Percentiles rank a stretch among this genome's conserved stretches.
phyloP scores from a whole-genome alignment of 2,329 filamentous ascomycete genomes.

The Beauveria sp. region DNA sequence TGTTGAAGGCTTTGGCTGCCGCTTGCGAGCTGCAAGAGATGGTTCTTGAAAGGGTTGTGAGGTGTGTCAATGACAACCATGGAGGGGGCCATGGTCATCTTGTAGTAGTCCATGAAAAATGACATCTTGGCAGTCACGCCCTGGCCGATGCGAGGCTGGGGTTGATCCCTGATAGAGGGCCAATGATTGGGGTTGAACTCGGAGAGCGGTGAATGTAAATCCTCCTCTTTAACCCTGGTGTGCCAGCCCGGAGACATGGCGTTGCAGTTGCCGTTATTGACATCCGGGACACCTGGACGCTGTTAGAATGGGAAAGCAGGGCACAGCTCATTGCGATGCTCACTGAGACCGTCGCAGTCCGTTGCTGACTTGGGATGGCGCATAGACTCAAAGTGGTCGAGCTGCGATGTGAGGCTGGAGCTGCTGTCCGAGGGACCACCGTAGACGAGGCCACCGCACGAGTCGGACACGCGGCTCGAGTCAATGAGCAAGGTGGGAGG shows the following conservation, averaged over 20 bases:
- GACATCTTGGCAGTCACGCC: slow-evolving; percentile 70
- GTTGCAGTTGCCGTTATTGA: slow-evolving; percentile 41
- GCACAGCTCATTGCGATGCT: slow-evolving; percentile 28
- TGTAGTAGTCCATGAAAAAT: slow-evolving; percentile 89
- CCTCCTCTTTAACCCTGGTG: slow-evolving; percentile 34
- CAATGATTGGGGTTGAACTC: slow-evolving; percentile 41
- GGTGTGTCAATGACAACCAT: slow-evolving; percentile 87
- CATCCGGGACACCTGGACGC: slow-evolving; percentile 41
- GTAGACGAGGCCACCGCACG: slow-evolving; percentile 54
- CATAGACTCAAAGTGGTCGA: slow-evolving; percentile 49
- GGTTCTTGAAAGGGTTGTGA: slow-evolving; percentile 75
- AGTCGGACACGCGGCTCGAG: slow-evolving; percentile 46
- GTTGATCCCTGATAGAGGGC: slow-evolving; percentile 38
- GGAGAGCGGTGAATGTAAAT: slow-evolving; percentile 34
- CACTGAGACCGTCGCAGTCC: slow-evolving; percentile 50
- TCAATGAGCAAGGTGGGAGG: slow-evolving; percentile 48
- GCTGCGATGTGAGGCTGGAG: slow-evolving; percentile 53
- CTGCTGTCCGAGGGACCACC: slow-evolving; percentile 51
- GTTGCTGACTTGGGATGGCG: slow-evolving; percentile 27
- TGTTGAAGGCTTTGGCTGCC: slow-evolving; percentile 80
- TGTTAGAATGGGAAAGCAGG: slow-evolving; percentile 29
- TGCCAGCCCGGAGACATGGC: slow-evolving; percentile 42
- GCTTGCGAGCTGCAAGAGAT: slow-evolving; percentile 71
- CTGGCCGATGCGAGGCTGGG: slow-evolving; percentile 45
- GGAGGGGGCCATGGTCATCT: slow-evolving; percentile 83